These are phyloP conservation scores for Nicotiana tomentosiformis DNA, from an alignment of 257 asterid species.

Conservation along the genomic window DNA sequence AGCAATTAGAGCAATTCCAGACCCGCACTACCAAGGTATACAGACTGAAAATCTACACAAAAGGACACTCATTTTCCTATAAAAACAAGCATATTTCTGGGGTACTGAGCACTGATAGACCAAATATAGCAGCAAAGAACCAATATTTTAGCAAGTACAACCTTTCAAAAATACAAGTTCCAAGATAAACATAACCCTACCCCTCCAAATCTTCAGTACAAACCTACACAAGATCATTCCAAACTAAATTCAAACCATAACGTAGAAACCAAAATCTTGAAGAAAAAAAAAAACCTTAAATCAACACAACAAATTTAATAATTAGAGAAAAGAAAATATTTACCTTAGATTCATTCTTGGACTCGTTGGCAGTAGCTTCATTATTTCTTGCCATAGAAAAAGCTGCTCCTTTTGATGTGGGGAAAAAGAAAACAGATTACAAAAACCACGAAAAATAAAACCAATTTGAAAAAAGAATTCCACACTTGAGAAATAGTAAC, in stretches of 20 bases:
- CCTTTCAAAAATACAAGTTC: not conserved
- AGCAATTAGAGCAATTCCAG: slow-evolving; percentile 6
- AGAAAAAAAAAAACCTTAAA: not conserved
- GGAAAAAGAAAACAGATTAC: not conserved
- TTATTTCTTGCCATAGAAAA: slow-evolving; percentile 12
- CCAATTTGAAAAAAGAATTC: not conserved
- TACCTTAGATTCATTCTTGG: slow-evolving; percentile 20
- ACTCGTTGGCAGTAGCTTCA: slow-evolving; percentile 13
- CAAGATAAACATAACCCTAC: not conserved
- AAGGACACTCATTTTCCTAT: not conserved
- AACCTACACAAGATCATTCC: not conserved
- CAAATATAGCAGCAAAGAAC: not conserved
- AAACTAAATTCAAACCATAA: not conserved
- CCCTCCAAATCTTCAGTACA: not conserved
- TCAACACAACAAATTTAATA: not conserved
- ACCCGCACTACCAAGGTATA: slow-evolving; percentile 5
- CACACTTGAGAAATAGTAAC: not conserved
- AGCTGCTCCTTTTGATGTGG: not conserved
- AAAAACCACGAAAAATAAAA: not conserved
- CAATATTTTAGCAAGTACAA: not conserved
- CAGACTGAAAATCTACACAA: not conserved
- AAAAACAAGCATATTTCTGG: not conserved
- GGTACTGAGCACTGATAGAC: not conserved
- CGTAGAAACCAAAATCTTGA: not conserved
- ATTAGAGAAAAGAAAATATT: not conserved